Evolutionary conservation across 2,329 filamentous ascomycete species (phyloP).

Genomic region (Arthroderma sp.): DNA sequence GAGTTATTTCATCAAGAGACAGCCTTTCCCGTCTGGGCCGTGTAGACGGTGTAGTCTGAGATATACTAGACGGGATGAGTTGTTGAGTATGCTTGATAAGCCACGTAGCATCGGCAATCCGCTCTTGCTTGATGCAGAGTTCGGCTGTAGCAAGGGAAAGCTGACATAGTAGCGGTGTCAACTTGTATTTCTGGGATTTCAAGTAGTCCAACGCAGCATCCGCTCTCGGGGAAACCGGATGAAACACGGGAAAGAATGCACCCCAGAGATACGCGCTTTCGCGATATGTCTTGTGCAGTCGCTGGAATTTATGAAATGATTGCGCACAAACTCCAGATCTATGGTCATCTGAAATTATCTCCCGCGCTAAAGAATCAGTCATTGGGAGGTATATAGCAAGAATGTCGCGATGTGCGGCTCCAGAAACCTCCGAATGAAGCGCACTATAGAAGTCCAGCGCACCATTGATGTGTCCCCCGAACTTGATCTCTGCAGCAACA

Average conservation of each 20-base stretch:
- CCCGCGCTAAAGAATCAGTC: slow-evolving; percentile 14
- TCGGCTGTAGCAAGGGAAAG: slow-evolving; percentile 27
- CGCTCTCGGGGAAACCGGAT: slow-evolving; percentile 24
- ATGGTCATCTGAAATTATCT: slow-evolving; percentile 15
- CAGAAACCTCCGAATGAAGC: too few relatives aligned
- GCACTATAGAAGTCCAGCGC: slow-evolving; percentile 17
- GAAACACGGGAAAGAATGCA: slow-evolving; percentile 23
- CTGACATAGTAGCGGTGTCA: slow-evolving; percentile 17
- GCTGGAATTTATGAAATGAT: slow-evolving; percentile 22
- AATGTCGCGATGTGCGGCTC: too few relatives aligned
- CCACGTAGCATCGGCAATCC: slow-evolving; percentile 17
- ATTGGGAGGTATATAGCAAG: background rate
- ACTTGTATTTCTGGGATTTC: slow-evolving; percentile 12
- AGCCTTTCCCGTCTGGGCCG: too few relatives aligned
- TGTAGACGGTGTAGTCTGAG: too few relatives aligned
- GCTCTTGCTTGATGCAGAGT: slow-evolving; percentile 22
- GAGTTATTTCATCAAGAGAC: too few relatives aligned
- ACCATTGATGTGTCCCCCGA: slow-evolving; percentile 22
- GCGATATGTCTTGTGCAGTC: too few relatives aligned
- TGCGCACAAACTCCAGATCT: slow-evolving; percentile 14
- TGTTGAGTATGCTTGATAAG: slow-evolving; percentile 20
- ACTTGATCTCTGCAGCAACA: slow-evolving; percentile 21
- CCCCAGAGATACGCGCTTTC: slow-evolving; percentile 11
- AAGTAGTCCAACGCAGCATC: slow-evolving; percentile 20
- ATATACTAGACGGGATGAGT: too few relatives aligned